These are phyloP conservation scores for Coemansia sp. DNA, from an alignment of 192 early-diverging fungal genomes.

Conservation along the genomic window DNA sequence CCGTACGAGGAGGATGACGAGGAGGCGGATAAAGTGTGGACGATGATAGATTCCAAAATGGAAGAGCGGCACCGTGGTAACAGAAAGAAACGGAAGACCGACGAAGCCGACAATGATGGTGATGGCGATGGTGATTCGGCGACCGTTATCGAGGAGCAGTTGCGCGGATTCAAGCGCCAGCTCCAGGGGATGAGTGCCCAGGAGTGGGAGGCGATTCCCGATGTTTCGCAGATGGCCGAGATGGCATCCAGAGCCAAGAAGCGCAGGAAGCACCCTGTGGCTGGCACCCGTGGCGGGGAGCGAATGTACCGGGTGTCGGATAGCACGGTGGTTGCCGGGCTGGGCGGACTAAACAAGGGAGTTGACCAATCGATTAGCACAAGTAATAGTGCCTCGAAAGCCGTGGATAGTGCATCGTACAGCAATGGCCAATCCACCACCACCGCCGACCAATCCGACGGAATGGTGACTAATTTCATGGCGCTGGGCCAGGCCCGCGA, in stretches of 20 bases:
- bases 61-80: conserved; percentile 66
- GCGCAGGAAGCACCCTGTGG: conserved; percentile 57
- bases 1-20: conserved; percentile 97
- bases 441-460: conserved; percentile 3
- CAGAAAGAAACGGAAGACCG: conserved; percentile 66
- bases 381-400: conserved; percentile 45
- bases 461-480: conserved; percentile 63
- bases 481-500: conserved; percentile 93
- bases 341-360: conserved; percentile 8
- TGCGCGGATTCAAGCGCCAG: conserved; percentile 87
- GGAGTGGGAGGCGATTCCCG: conserved; percentile 82
- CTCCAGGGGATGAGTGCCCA: conserved; percentile 73
- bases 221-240: conserved; percentile 71
- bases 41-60: conserved; percentile 86
- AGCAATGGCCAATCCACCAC: neutral
- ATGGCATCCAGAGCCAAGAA: conserved; percentile 63
- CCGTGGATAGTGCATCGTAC: conserved; percentile 50
- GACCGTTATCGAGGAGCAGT: conserved; percentile 85
- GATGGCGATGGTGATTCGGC: conserved; percentile 64
- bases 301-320: conserved; percentile 62
- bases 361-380: conserved; percentile 53
- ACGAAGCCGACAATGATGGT: conserved; percentile 50
- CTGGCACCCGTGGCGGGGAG: conserved; percentile 26
- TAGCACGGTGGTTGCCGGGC: conserved; percentile 53
- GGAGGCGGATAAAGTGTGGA: conserved; percentile 94